Base-by-base conservation (phyloP, 106 monocot genomes). In the Apostasia shenzhenica region DNA sequence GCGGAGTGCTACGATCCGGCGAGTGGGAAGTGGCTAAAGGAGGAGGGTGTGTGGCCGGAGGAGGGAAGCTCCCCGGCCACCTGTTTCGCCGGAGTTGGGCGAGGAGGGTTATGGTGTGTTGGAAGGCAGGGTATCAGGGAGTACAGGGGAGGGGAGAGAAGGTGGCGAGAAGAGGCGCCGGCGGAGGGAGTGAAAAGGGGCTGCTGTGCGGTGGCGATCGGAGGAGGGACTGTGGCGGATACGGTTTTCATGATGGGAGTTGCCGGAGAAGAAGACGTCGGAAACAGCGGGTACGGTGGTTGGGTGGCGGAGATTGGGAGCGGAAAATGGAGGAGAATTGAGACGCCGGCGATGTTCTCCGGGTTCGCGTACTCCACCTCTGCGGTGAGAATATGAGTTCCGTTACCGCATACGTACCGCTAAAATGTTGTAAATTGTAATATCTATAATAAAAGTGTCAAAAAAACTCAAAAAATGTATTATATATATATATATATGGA, bases 1-100 rank as follows among this genome's bases (percentile, higher is more conserved):
- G 67, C 76, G 9, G 85, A 85, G 74, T 55, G 49, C 8, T 67
- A 48, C 57, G 61, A 73, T 52, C 42, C 12, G 4, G 49, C 8
- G 9, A 53, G 39, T 14, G 44, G 70, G 10, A 48, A 43, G n/a
- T 71, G 71, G 75, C 63, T 52, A 45, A 60, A 44, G 6, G 54
- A 59, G 44, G 45, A 14, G 3, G 68, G 54, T 5, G 41, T 54
- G 53, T 53, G 41, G 26, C 4, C 10, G 1, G 52, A 55, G 5
- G 68, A 68, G 26, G 1, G 8, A 11, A 41, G 42, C 1, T 54
- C 54, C 3, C 12, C 68, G 1, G 11, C 54, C 1, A 54, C 3
- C 26, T 26, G 26, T 40, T 51, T 52, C 41, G 54, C 41, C 51
- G 26, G 26, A 26, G 26, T 26, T 26, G 26, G 26, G 26, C 53